These are phyloP conservation scores for Amanita jacksonii DNA, from an alignment of 768 basidiomycete genomes.

Conservation along the genomic window DNA sequence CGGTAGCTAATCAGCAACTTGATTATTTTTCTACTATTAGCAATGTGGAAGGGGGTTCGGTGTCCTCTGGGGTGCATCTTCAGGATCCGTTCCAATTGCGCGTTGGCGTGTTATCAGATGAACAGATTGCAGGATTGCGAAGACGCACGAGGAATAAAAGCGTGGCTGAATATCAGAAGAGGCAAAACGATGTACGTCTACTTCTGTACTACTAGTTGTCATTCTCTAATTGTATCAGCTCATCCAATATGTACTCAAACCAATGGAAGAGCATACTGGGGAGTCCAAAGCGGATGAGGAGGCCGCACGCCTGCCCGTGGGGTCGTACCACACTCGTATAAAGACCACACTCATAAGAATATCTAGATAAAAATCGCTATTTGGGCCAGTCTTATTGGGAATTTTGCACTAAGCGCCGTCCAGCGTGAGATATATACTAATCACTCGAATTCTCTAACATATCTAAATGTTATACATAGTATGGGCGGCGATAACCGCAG, in stretches of 20 bases:
- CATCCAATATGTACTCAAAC: constrained; percentile 79
- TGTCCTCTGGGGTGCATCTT: constrained; percentile 21
- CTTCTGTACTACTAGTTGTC: not conserved
- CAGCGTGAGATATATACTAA: constrained; percentile 40
- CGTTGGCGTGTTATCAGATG: constrained; percentile 49
- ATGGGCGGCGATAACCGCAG: constrained; percentile 82
- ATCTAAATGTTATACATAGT: constrained; percentile 49
- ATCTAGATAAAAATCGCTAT: constrained; percentile 80
- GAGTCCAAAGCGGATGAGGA: constrained; percentile 70
- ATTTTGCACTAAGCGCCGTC: constrained; percentile 60
- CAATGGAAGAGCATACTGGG: constrained; percentile 81
- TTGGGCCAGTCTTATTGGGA: constrained; percentile 72
- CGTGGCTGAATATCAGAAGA: constrained; percentile 56
- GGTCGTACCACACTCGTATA: constrained; percentile 12
- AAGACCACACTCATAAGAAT: not conserved
- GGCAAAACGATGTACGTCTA: constrained; percentile 59
- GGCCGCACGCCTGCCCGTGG: constrained; percentile 54
- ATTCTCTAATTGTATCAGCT: constrained; percentile 39
- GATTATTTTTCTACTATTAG: constrained; percentile 21
- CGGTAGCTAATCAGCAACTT: constrained; percentile 35
- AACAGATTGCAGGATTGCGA: constrained; percentile 54
- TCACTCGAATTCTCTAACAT: not conserved
- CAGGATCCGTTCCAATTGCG: constrained; percentile 64
- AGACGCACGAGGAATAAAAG: constrained; percentile 49
- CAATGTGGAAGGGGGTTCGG: constrained; percentile 36